Percentiles rank a stretch among this genome's conserved stretches.
phyloP scores from a whole-genome alignment of 208 protist species.

The Trypanosoma boissoni region DNA sequence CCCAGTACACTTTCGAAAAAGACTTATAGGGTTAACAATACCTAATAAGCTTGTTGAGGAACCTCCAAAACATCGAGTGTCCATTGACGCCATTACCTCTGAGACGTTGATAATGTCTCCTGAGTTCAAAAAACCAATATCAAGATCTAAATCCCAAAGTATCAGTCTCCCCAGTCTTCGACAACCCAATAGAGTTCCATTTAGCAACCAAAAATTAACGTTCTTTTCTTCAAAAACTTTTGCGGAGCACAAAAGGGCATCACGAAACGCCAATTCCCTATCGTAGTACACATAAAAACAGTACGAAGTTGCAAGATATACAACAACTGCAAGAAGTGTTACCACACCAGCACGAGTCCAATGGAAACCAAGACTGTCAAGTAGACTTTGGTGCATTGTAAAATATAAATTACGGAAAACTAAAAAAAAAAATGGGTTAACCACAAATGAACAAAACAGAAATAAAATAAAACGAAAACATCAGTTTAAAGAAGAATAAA shows the following conservation, averaged over 20 bases:
- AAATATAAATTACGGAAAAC: background rate
- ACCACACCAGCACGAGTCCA: constrained; percentile 46
- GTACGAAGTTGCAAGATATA: constrained; percentile 60
- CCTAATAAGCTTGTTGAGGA: constrained; percentile 28
- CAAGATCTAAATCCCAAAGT: constrained; percentile 84
- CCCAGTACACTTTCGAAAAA: constrained; percentile 74
- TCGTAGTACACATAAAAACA: constrained; percentile 78
- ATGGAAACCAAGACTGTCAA: constrained; percentile 25
- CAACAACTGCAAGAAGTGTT: constrained; percentile 41
- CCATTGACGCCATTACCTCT: constrained; percentile 31
- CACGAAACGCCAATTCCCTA: constrained; percentile 52
- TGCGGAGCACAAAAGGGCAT: constrained; percentile 57
- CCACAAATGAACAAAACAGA: background rate
- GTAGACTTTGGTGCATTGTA: background rate
- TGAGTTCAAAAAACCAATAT: constrained; percentile 42
- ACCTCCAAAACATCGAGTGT: constrained; percentile 50
- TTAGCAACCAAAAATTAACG: constrained; percentile 61
- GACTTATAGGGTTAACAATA: constrained; percentile 25
- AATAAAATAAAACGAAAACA: background rate
- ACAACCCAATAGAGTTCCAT: constrained; percentile 75
- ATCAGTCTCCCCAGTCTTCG: constrained; percentile 66
- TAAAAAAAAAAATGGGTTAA: background rate
- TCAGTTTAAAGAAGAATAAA: background rate
- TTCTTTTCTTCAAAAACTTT: constrained; percentile 34
- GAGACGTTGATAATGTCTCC: background rate